A percentile compares a stretch with the other conserved stretches of the same genome.
Conservation (phyloP, 371 early-diverging fungal genomes). For the Apophysomyces elegans region DNA sequence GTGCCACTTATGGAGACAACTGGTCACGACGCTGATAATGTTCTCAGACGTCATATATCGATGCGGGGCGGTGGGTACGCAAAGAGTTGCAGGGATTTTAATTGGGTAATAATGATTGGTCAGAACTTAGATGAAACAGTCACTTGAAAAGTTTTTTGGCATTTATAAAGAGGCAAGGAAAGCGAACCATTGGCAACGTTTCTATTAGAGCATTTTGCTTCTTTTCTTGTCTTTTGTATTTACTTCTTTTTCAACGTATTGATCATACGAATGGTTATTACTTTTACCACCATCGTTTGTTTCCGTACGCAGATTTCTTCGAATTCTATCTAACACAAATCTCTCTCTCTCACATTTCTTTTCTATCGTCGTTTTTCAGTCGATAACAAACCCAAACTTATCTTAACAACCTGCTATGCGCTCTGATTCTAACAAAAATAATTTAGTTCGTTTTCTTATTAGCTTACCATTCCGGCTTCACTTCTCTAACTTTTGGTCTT, state of each 20-base stretch:
- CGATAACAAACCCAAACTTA: slow-evolving; percentile 9
- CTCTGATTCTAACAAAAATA: slow-evolving; percentile 40
- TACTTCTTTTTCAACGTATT: slow-evolving; percentile 11
- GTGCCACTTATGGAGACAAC: too few species aligned
- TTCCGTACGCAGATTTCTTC: slow-evolving; percentile 24
- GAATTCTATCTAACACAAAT: slow-evolving; percentile 24
- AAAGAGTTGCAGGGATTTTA: not conserved
- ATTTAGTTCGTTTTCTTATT: slow-evolving; percentile 47
- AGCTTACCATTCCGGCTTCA: slow-evolving; percentile 55
- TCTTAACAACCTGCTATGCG: slow-evolving; percentile 31
- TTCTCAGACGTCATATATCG: slow-evolving; percentile 8
- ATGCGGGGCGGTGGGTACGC: not conserved
- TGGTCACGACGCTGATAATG: not conserved
- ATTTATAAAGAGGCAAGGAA: not conserved
- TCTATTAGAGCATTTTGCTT: slow-evolving; percentile 4
- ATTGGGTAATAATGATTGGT: not conserved
- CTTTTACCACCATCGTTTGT: slow-evolving; percentile 18
- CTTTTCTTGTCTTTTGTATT: slow-evolving; percentile 9
- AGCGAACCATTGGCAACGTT: not conserved
- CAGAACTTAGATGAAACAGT: not conserved
- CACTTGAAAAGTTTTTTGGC: slow-evolving; percentile 7
- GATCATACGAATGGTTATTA: slow-evolving; percentile 36
- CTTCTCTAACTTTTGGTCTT: slow-evolving; percentile 56
- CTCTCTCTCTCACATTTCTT: not conserved
- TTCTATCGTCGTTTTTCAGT: slow-evolving; percentile 18